These are phyloP conservation scores for Moesziomyces parantarcticus DNA, from an alignment of 1,284 basidiomycete genomes.

Conservation along the genomic window DNA sequence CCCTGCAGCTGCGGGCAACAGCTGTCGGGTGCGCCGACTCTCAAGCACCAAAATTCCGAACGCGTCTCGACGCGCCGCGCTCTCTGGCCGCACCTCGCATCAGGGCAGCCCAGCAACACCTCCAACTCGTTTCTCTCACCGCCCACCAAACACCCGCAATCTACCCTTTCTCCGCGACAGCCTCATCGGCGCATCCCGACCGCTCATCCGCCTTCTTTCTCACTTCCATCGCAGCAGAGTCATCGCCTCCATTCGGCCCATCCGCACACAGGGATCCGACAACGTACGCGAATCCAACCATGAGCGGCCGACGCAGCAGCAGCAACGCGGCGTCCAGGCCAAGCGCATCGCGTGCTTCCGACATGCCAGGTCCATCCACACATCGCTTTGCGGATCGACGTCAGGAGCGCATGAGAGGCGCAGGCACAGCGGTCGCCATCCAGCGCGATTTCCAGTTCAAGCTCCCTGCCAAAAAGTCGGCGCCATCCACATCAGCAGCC, in stretches of 20 bases:
- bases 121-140: background rate
- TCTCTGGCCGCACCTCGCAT: background rate
- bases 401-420: conserved; percentile 52
- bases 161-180: no score
- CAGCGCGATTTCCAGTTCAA: conserved; percentile 50
- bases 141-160: no score
- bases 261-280: background rate
- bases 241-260: background rate
- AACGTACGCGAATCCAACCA: background rate
- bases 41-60: conserved; percentile 9
- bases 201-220: no score
- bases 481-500: conserved; percentile 1
- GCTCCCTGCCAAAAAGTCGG: conserved; percentile 22
- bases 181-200: no score
- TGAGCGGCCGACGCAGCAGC: conserved; percentile 23
- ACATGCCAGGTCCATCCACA: conserved; percentile 19
- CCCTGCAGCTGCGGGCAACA: background rate
- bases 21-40: conserved; percentile 1
- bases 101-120: background rate
- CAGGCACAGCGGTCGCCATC: conserved; percentile 44
- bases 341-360: conserved; percentile 1
- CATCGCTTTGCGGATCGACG: conserved; percentile 45
- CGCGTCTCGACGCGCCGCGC: conserved; percentile 21
- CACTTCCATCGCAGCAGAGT: no score
- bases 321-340: conserved; percentile 11